These are phyloP conservation scores for Macrolepiota albuminosa DNA, from an alignment of 768 basidiomycete species.

Conservation along the genomic window DNA sequence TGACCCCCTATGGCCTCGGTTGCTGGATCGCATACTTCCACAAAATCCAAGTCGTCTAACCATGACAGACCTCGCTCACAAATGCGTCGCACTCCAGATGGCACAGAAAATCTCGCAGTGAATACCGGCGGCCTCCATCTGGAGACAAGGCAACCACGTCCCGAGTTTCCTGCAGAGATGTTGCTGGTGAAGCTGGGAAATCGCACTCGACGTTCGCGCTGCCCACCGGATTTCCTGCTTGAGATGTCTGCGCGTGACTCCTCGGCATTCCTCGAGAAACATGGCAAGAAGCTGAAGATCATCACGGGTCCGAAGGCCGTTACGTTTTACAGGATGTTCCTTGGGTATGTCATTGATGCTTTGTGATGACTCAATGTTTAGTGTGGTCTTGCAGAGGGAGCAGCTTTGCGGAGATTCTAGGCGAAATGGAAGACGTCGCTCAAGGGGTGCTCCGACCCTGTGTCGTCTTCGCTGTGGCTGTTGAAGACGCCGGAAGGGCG, in stretches of 20 bases:
- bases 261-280: slow-evolving; percentile 24
- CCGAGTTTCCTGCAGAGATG: slow-evolving; percentile 21
- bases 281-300: slow-evolving; percentile 35
- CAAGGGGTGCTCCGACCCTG: slow-evolving; percentile 19
- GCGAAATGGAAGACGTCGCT: slow-evolving; percentile 9
- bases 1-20: slow-evolving; percentile 15
- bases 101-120: slow-evolving; percentile 13
- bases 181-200: slow-evolving; percentile 30
- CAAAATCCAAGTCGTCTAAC: slow-evolving; percentile 16
- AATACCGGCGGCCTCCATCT: slow-evolving; percentile 10
- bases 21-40: slow-evolving; percentile 14
- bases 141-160: slow-evolving; percentile 11
- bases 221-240: slow-evolving; percentile 41
- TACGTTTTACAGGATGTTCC: slow-evolving; percentile 34
- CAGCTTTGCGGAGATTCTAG: slow-evolving; percentile 14
- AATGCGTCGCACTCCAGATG: slow-evolving; percentile 2
- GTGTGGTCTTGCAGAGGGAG: slow-evolving; percentile 6
- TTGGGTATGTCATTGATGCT: slow-evolving; percentile 27
- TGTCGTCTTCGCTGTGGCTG: slow-evolving; percentile 43
- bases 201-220: slow-evolving; percentile 36
- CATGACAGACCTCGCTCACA: slow-evolving; percentile 4
- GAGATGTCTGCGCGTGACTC: slow-evolving; percentile 30
- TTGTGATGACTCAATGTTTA: slow-evolving; percentile 1
- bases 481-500: slow-evolving; percentile 27
- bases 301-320: slow-evolving; percentile 37